phyloP scores from a whole-genome alignment of 106 monocot genomes.

The Iris macrosiphon region DNA sequence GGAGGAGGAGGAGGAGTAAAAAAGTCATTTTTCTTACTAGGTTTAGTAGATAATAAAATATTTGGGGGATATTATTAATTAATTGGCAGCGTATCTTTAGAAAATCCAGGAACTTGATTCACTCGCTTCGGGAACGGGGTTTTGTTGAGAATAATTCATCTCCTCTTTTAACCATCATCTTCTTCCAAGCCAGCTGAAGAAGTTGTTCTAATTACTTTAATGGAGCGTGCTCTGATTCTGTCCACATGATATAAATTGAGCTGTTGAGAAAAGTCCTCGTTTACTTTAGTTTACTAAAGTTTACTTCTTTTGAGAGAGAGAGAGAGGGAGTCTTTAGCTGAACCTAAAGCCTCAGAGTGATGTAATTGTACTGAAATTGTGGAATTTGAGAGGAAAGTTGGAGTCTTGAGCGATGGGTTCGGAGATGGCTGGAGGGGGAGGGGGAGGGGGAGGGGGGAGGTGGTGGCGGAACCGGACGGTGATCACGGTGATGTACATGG shows the following conservation, averaged over 20 bases:
- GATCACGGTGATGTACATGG: too few relatives aligned
- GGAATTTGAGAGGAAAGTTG: neutral
- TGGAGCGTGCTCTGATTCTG: neutral
- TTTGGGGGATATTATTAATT: slow-evolving; percentile 4
- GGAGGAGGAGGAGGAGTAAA: too few relatives aligned
- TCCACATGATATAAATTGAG: neutral
- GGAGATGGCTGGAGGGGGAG: too few relatives aligned
- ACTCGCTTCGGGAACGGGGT: slow-evolving; percentile 11
- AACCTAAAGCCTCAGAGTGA: neutral
- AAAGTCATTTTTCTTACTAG: too few relatives aligned
- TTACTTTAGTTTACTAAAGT: neutral
- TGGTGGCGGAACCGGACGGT: too few relatives aligned
- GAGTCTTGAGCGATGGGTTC: too few relatives aligned
- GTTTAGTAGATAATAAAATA: too few relatives aligned
- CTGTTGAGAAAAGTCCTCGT: neutral
- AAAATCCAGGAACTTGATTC: slow-evolving; percentile 35
- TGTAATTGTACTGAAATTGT: neutral
- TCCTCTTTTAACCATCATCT: neutral
- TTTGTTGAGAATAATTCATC: slow-evolving; percentile 1
- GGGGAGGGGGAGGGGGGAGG: too few relatives aligned
- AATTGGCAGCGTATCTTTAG: slow-evolving; percentile 29
- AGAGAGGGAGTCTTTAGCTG: neutral
- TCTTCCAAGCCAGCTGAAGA: too few relatives aligned
- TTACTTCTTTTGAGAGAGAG: slow-evolving; percentile 22
- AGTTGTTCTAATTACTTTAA: neutral